Percentiles rank a stretch among this genome's conserved stretches.
Evolutionary conservation across 2,329 filamentous ascomycete species (phyloP).

Genomic region (Stenocarpella maydis): DNA sequence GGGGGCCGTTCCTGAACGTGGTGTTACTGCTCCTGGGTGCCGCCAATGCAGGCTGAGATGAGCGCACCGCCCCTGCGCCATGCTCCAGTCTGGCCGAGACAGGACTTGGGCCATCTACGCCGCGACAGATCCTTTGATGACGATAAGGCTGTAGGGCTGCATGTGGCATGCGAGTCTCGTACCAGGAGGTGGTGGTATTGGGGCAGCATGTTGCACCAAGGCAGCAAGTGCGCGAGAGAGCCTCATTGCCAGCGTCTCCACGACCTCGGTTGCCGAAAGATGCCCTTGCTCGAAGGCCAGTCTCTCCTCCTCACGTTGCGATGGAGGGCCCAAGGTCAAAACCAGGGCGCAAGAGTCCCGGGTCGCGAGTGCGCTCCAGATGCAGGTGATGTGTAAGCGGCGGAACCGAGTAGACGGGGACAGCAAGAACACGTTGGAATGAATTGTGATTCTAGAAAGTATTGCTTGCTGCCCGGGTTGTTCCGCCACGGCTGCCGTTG

Average conservation of each 20-base stretch:
- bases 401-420: not conserved
- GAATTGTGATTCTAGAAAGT: not conserved
- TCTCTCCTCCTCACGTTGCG: not conserved
- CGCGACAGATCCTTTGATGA: conserved; percentile 16
- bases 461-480: not conserved
- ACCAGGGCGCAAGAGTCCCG: not conserved
- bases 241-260: not conserved
- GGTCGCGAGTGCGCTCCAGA: not conserved
- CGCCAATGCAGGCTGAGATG: conserved; percentile 23
- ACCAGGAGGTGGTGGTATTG: not conserved
- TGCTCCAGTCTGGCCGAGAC: conserved; percentile 28
- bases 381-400: conserved; percentile 16
- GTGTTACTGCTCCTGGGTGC: not conserved
- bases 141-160: conserved; percentile 31
- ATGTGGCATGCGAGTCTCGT: conserved; percentile 13
- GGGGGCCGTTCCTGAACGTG: conserved; percentile 13
- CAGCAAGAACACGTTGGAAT: conserved; percentile 2
- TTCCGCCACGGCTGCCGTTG: conserved; percentile 13
- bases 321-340: conserved; percentile 1
- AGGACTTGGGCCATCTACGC: not conserved
- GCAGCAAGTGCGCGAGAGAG: not conserved
- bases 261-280: conserved; percentile 9
- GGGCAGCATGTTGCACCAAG: not conserved
- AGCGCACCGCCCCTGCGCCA: conserved; percentile 26
- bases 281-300: not conserved